These are phyloP conservation scores for Pleurotus tuoliensis DNA, from an alignment of 768 basidiomycete species.

Conservation along the genomic window DNA sequence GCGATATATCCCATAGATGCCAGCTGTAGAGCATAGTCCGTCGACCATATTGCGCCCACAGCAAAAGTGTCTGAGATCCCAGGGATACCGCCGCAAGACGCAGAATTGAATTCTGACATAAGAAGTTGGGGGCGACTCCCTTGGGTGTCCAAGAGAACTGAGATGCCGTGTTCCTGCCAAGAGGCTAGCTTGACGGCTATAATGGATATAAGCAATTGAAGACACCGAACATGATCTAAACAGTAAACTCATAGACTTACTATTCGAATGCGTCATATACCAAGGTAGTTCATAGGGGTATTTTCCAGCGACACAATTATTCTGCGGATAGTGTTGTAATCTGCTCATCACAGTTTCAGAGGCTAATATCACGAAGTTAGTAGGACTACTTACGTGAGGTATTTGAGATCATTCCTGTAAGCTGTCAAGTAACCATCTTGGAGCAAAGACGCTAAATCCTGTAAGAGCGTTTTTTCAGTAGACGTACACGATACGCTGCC, in stretches of 20 bases:
- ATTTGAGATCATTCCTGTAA: conserved; percentile 39
- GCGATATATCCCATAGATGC: conserved; percentile 44
- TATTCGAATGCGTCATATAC: conserved; percentile 44
- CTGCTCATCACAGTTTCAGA: not conserved
- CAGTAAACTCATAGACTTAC: conserved; percentile 20
- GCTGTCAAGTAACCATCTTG: conserved; percentile 35
- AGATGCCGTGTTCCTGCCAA: conserved; percentile 46
- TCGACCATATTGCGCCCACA: conserved; percentile 46
- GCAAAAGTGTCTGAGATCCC: conserved; percentile 48
- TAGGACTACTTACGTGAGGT: conserved; percentile 35
- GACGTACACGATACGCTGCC: not conserved
- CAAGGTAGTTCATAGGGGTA: conserved; percentile 35
- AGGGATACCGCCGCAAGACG: conserved; percentile 49
- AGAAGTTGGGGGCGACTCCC: conserved; percentile 31
- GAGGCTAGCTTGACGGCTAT: conserved; percentile 35
- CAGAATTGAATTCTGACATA: conserved; percentile 54
- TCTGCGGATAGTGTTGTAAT: conserved; percentile 51
- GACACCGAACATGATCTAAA: not conserved
- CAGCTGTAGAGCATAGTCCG: conserved; percentile 51
- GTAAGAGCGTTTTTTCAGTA: not conserved
- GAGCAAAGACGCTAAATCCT: conserved; percentile 42
- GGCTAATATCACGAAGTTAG: not conserved
- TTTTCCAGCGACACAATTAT: conserved; percentile 34
- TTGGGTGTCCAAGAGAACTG: conserved; percentile 26
- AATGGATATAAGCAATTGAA: not conserved